Percentiles rank a stretch among this genome's conserved stretches.
These are phyloP conservation scores for Mimosa pudica DNA, from an alignment of 306 rosid genomes.

Conservation along the genomic window DNA sequence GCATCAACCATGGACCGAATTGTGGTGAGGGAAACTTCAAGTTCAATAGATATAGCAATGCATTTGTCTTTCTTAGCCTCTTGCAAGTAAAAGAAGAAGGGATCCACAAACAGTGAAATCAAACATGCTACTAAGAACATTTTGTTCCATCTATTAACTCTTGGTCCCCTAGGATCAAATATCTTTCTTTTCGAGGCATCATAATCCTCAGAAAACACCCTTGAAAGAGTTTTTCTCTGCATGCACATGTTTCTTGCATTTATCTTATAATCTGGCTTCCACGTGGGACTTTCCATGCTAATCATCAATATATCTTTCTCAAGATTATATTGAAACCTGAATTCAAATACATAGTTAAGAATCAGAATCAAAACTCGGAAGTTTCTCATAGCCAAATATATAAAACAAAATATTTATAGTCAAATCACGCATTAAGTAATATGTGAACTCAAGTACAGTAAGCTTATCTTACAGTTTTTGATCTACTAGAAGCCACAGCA, in stretches of 20 bases:
- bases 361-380: slow-evolving; percentile 30
- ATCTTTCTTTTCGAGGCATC: slow-evolving; percentile 47
- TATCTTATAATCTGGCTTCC: slow-evolving; percentile 27
- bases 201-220: slow-evolving; percentile 71
- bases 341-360: slow-evolving; percentile 17
- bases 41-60: slow-evolving; percentile 41
- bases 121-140: slow-evolving; percentile 60
- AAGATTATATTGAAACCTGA: slow-evolving; percentile 51
- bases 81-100: slow-evolving; percentile 59
- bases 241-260: slow-evolving; percentile 25
- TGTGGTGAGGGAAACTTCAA: slow-evolving; percentile 52
- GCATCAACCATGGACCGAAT: slow-evolving; percentile 57
- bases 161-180: slow-evolving; percentile 59
- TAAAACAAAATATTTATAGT: background rate
- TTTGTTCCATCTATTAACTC: slow-evolving; percentile 55
- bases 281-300: slow-evolving; percentile 22
- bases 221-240: slow-evolving; percentile 43
- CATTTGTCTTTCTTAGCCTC: slow-evolving; percentile 50
- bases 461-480: slow-evolving; percentile 55
- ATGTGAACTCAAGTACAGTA: background rate
- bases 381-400: background rate
- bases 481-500: slow-evolving; percentile 43
- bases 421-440: background rate
- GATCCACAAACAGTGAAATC: slow-evolving; percentile 64
- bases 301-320: slow-evolving; percentile 42